Evolutionary conservation across 805 yeast genomes (phyloP).

Genomic region (Barnettozyma pratensis): DNA sequence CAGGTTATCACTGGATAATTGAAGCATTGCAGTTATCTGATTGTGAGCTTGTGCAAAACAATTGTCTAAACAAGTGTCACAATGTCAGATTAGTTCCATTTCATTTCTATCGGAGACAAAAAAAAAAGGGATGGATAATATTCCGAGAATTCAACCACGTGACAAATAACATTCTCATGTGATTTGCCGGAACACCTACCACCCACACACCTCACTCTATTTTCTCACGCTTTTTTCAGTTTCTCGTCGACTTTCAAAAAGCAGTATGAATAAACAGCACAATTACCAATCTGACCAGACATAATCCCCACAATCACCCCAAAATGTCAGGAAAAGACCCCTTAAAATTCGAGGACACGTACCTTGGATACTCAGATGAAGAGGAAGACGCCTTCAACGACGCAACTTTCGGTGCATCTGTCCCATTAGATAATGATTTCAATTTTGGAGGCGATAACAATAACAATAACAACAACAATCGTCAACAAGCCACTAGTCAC

Average conservation of each 20-base stretch:
- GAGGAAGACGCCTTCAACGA: constrained; percentile 78
- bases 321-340: constrained; percentile 22
- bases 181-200: background rate
- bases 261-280: too few species aligned
- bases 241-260: too few species aligned
- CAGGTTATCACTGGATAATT: constrained; percentile 78
- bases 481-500: constrained; percentile 14
- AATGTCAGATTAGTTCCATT: background rate
- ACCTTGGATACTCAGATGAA: constrained; percentile 66
- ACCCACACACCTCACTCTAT: constrained; percentile 1
- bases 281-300: too few species aligned
- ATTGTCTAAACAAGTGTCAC: background rate
- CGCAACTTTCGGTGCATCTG: constrained; percentile 67
- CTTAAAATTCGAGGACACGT: constrained; percentile 78
- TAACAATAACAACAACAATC: constrained; percentile 1
- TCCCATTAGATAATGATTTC: constrained; percentile 54
- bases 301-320: background rate
- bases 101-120: constrained; percentile 7
- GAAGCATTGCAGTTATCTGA: constrained; percentile 46
- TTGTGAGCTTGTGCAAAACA: background rate
- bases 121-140: background rate
- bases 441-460: constrained; percentile 43
- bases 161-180: background rate
- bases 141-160: background rate
- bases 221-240: too few species aligned